Evolutionary conservation across 768 basidiomycete species (phyloP).

Genomic region (Fistulinella prunicolor): DNA sequence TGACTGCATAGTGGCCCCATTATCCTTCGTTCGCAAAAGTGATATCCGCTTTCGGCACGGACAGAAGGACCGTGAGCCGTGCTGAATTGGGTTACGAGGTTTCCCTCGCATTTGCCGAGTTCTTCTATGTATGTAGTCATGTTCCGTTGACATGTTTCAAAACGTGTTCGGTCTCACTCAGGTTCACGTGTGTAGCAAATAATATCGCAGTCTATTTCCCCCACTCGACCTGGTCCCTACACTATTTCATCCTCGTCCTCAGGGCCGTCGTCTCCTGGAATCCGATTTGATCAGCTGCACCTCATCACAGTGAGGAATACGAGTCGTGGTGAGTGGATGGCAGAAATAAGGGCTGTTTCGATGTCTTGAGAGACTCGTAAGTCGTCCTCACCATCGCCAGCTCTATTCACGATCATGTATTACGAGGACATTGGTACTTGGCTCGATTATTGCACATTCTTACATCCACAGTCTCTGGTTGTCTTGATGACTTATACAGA

Average conservation of each 20-base stretch:
- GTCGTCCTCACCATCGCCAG: background rate
- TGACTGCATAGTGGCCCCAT: conserved; percentile 22
- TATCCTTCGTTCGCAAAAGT: conserved; percentile 23
- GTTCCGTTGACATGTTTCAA: background rate
- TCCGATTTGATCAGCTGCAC: conserved; percentile 23
- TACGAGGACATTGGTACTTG: conserved; percentile 6
- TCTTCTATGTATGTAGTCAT: conserved; percentile 28
- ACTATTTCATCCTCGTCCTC: conserved; percentile 8
- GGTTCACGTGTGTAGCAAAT: conserved; percentile 17
- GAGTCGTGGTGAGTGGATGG: conserved; percentile 27
- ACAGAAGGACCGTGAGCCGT: conserved; percentile 19
- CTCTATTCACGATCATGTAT: background rate
- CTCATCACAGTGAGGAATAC: conserved; percentile 27
- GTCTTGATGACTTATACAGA: conserved; percentile 1
- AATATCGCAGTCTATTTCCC: conserved; percentile 9
- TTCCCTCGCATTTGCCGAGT: conserved; percentile 29
- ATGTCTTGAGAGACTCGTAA: conserved; percentile 11
- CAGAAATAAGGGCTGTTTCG: conserved; percentile 24
- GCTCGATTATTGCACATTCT: background rate
- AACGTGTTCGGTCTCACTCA: conserved; percentile 2
- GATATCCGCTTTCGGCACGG: conserved; percentile 21
- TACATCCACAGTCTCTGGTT: background rate
- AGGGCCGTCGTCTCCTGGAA: conserved; percentile 15
- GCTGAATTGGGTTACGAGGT: conserved; percentile 27
- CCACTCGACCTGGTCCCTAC: conserved; percentile 19